Base-by-base conservation (phyloP, 2,329 filamentous ascomycete genomes). In the Fusarium longipes region DNA sequence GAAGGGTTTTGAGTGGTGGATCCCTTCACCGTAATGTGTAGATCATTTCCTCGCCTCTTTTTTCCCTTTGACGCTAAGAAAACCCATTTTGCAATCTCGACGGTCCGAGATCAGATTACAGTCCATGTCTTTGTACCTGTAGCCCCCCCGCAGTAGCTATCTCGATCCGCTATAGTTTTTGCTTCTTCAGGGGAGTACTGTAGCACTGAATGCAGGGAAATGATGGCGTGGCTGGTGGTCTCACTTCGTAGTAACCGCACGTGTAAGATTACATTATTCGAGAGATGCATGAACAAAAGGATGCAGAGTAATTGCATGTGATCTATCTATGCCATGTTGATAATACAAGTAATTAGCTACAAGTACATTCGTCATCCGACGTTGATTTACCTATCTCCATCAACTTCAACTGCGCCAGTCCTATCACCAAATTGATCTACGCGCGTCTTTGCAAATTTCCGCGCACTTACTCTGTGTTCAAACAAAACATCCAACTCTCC, bases 401-500 rank as follows among this genome's bases (percentile, higher is more conserved):
- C 65, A 51, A 68, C 47, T 25, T 68, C 49, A n/a, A 68, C 60
- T 18, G 65, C 65, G n/a, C 65, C 65, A 25, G 36, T 68, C 11
- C 61, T 52, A 18, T 68, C 30, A 6, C 65, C 49, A 20, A 70
- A 70, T 22, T 70, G 67, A 32, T 72, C 62, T 25, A 72, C 68
- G 10, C 61, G 45, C 25, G 70, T 64, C 8, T 44, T 65, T 8
- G 67, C 57, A 33, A 82, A 84, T 53, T 80, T 80, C 43, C 82
- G 74, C 4, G 83, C 81, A 25, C 77, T 74, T 15, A 82, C 74
- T 17, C 71, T 65, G 47, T 78, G 74, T 53, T 85, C 81, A 67
- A 88, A 88, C 59, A 89, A 73, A 8, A 83, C 73, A 57, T 88
- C 86, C 20, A 88, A 78, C 75, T 88, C 86, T 54, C 82, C 83